Evolutionary conservation across 2,329 filamentous ascomycete species (phyloP), one percentile per base, ranked within the genome.

Genomic region (Nectriaceae sp.): DNA sequence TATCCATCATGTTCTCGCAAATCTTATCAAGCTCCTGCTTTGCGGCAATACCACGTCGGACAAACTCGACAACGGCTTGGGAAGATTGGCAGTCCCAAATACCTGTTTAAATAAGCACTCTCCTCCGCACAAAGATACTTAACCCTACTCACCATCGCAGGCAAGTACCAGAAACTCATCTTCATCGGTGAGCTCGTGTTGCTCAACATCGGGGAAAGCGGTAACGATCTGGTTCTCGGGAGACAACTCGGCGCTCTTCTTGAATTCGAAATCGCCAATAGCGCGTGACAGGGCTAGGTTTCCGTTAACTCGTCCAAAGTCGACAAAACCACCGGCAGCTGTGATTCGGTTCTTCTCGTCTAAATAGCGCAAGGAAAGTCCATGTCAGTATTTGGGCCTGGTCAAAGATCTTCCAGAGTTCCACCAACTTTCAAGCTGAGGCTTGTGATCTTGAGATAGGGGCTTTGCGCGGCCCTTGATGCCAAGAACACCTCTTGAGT

Each of bases 1-100:
- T 99, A 78, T 99, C 93, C 94, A 99, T 99, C 90, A 99, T 96
- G 76, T 99, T 99, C 75, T 99, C 94, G 72, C 93, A 97, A 65
- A 99, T 97, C 69, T 89, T 89, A 47, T 92, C 85, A 43, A 99
- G 82, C 42, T 95, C 89, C 74, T 99, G 94, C 78, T 96, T 96
- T 43, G 92, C 92, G 42, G 91, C 93, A 70, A 99, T 96, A 48
- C 94, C 94, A 67, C 94, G 88, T 69, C 94, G 84, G 56, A 97
- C 94, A 68, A 99, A 99, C 72, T 99, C 94, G 60, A 97, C 78
- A 26, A 99, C 94, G 33, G 93, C 90, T 76, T 99, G 94, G 39
- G 94, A 99, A 47, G 94, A 97, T 71, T 97, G 94, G 71, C 94
- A 97, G 74, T 99, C 94, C 94, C 94, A 99, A 71, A 99, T 99